A percentile compares a stretch with the other conserved stretches of the same genome.
Evolutionary conservation across 305 asterid genomes (phyloP).

Genomic region (Rubia peregrina): DNA sequence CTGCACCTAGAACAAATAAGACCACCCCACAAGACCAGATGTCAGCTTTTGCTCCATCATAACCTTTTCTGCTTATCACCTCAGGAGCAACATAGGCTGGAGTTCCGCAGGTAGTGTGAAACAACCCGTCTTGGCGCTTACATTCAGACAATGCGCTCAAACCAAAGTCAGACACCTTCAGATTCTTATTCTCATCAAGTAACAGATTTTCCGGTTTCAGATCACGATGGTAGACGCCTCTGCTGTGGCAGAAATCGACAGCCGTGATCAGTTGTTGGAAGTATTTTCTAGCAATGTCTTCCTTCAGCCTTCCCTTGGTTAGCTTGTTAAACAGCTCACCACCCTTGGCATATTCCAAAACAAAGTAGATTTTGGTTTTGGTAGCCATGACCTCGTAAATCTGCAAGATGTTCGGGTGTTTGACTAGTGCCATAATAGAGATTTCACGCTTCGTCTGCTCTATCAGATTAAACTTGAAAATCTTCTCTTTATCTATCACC

Average conservation of each 20-base stretch:
- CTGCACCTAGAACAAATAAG: conserved; percentile 34
- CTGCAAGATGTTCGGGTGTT: conserved; percentile 27
- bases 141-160: conserved; percentile 36
- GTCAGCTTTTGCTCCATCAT: conserved; percentile 34
- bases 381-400: conserved; percentile 39
- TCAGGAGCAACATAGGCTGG: conserved; percentile 43
- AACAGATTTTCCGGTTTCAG: conserved; percentile 38
- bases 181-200: conserved; percentile 32
- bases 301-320: conserved; percentile 33
- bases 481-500: conserved; percentile 35
- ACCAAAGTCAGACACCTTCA: conserved; percentile 39
- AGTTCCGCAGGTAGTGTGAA: conserved; percentile 43
- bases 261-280: conserved; percentile 36
- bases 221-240: conserved; percentile 40
- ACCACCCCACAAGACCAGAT: conserved; percentile 43
- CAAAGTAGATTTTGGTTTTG: conserved; percentile 34
- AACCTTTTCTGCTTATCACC: conserved; percentile 34
- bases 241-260: conserved; percentile 34
- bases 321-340: conserved; percentile 39
- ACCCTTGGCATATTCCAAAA: conserved; percentile 37
- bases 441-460: conserved; percentile 38
- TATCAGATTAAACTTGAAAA: conserved; percentile 31
- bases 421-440: conserved; percentile 29
- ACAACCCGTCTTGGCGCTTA: conserved; percentile 31
- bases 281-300: conserved; percentile 32